Percentiles rank a stretch among this genome's conserved stretches.
These are phyloP conservation scores for Acer saccharum DNA, from an alignment of 345 rosid genomes.

Conservation along the genomic window DNA sequence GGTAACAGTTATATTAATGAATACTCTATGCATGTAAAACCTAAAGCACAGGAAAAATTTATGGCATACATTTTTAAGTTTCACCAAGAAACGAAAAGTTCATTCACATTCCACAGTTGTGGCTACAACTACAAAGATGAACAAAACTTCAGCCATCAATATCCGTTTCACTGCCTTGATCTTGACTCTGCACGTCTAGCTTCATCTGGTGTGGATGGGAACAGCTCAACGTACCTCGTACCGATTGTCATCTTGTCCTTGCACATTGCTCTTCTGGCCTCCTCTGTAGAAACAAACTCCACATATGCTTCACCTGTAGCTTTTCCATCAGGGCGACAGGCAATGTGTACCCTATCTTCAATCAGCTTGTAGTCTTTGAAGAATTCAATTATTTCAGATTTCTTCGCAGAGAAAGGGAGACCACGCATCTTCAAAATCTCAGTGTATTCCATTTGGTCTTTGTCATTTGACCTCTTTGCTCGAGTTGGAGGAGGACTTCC, in stretches of 20 bases:
- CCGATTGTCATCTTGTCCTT: conserved; percentile 95
- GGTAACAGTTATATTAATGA: background rate
- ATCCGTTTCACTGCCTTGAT: conserved; percentile 65
- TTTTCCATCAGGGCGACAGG: conserved; percentile 90
- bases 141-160: background rate
- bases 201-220: conserved; percentile 82
- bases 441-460: conserved; percentile 74
- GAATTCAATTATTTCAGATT: conserved; percentile 65
- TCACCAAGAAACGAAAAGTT: background rate
- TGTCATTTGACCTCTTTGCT: conserved; percentile 62
- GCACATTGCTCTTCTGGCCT: conserved; percentile 83
- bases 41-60: background rate
- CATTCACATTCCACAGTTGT: background rate
- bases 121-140: background rate
- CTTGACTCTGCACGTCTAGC: conserved; percentile 90
- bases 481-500: conserved; percentile 76
- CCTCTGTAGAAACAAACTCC: conserved; percentile 74
- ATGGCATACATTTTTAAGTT: conserved; percentile 1
- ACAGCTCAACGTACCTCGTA: conserved; percentile 81
- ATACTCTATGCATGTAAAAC: background rate
- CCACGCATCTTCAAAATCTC: conserved; percentile 92
- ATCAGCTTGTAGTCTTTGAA: conserved; percentile 61
- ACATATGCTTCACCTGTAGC: conserved; percentile 94
- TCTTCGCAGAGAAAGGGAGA: conserved; percentile 81
- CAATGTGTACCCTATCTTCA: conserved; percentile 69